Base-by-base conservation (phyloP, 179 eudicot genomes). In the Drosera spatulata region DNA sequence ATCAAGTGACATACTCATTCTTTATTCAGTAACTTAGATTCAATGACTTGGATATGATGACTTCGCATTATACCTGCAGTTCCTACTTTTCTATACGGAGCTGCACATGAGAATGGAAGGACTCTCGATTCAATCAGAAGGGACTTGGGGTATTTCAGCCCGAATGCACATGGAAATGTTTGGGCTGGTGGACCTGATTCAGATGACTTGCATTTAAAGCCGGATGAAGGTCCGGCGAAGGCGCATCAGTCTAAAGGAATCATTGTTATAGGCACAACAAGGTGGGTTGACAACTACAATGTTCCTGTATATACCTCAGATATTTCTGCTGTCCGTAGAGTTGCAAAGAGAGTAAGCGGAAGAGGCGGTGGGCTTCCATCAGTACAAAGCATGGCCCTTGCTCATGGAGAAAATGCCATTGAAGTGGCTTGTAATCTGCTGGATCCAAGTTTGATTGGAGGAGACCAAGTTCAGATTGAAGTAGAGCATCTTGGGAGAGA, bases 301-400 rank as follows among this genome's bases (percentile, higher is more conserved):
- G 74, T 91, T 45, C 95, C 98, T 1, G 70, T 91, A 53, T 77
- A 69, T 56, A 63, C 96, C 1, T 70, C 73, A n/a, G 79, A 88
- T 63, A 74, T 91, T 62, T 63, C 79, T 43, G 63, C 71, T 10
- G 86, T 77, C 70, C 79, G 81, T 33, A 82, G 69, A 63, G 73
- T 91, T 33, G 86, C 96, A 3, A 85, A 79, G 69, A 75, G 76
- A 58, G 77, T 85, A 7, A 88, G 96, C 39, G 91, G 77, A 40
- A 77, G 88, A 62, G 91, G 96, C 14, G 86, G 87, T 9, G 97
- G 97, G 7, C 87, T 84, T 55, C 73, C 76, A 9, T 79, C 83
- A 0, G 96, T 91, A 15, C 96, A 91, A 71, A 81, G 96, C 46
- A 85, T 91, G 95, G 95, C 91, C n/a, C 96, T 91, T 65, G 79